Percentiles rank a stretch among this genome's conserved stretches.
Evolutionary conservation across 345 rosid species (phyloP).

Genomic region (Syzygium grande): DNA sequence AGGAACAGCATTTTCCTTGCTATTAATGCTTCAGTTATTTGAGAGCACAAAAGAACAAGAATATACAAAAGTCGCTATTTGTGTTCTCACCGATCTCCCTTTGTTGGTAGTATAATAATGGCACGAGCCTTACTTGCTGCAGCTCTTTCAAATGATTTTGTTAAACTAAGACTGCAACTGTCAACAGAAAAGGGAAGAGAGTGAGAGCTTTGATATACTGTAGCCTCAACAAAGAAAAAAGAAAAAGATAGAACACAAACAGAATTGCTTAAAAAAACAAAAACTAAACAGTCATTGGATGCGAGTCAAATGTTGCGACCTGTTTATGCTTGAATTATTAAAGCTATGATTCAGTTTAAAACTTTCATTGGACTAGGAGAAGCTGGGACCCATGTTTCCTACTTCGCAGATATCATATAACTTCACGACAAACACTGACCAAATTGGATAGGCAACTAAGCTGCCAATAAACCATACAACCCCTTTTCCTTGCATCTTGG

Average conservation of each 20-base stretch:
- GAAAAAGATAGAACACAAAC: not conserved
- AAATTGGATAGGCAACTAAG: not conserved
- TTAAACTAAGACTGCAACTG: conserved; percentile 92
- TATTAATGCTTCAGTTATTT: not conserved
- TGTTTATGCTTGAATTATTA: not conserved
- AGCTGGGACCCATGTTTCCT: not conserved
- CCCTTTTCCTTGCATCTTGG: not conserved
- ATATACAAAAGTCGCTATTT: not conserved
- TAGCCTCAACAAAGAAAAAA: not conserved
- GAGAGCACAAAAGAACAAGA: not conserved
- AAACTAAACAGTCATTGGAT: not conserved
- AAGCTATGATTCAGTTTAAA: not conserved
- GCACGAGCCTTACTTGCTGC: conserved; percentile 87
- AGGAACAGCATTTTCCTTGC: not conserved
- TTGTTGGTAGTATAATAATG: conserved; percentile 77
- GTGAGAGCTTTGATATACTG: not conserved
- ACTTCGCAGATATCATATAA: not conserved
- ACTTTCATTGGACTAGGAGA: not conserved
- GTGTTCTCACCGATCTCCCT: conserved; percentile 66
- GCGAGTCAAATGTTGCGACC: not conserved
- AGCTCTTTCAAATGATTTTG: conserved; percentile 86
- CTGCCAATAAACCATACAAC: not conserved
- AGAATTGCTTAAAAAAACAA: not conserved
- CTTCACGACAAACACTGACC: not conserved
- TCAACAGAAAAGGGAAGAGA: conserved; percentile 16